Base-by-base conservation (phyloP, 2,329 filamentous ascomycete genomes). In the Diaporthe eres region DNA sequence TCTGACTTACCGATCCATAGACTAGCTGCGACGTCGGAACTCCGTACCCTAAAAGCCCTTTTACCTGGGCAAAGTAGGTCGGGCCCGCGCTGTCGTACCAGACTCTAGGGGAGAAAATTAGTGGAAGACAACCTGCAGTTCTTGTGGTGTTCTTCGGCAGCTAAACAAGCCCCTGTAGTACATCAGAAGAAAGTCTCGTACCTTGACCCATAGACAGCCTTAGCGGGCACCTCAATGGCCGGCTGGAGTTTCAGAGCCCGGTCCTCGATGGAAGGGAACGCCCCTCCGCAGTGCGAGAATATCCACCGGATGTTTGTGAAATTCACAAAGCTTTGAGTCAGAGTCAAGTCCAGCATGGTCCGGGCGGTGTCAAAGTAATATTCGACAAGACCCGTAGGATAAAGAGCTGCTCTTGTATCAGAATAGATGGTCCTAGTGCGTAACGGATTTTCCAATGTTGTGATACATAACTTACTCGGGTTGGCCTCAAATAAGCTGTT, bases 261-360 rank as follows among this genome's bases (percentile, higher is more conserved):
- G 15, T 49, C 61, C 10, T 67, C 42, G 4, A 67, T 49, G 25
- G 61, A 49, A 34, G 42, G 42, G 10, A 67, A 49, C 34, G 42
- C 61, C 28, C 61, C 61, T 22, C 61, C 61, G 10, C 61, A 67
- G 19, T 67, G 61, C 0, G 61, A 67, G 42, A 67, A 67, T 49
- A 67, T 34, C 61, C 42, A 67, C 3, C 61, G 42, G 19, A 67
- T 49, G 28, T 49, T 67, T 15, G 61, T 49, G 39, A 49, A 67
- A 15, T 49, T 49, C 25, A 67, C 61, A n/a, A 67, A 49, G 10
- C 28, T 49, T 15, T 67, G 61, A 13, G 42, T 34, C 42, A 67
- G 61, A 6, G 61, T 67, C 61, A 67, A n/a, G 19, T 67, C 61
- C 10, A 67, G 15, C 19, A 67, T 67, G 2, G 42, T 34, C 8